phyloP scores from a whole-genome alignment of 805 yeast genomes.

The Zygoascus ofunaensis region DNA sequence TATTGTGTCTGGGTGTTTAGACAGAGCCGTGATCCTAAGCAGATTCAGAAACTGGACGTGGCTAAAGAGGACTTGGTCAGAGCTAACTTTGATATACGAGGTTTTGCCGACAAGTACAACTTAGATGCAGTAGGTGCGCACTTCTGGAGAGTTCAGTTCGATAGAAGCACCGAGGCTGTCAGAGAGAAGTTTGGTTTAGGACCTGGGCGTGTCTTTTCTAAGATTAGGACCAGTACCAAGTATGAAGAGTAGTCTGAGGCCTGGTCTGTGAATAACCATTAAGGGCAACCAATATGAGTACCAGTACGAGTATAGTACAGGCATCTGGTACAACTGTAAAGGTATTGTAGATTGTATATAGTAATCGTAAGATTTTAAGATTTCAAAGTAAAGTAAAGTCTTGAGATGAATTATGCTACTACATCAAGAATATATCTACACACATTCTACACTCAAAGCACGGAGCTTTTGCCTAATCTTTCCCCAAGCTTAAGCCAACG shows the following conservation, averaged over 20 bases:
- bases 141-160: conserved; percentile 81
- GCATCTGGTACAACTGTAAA: too few species aligned
- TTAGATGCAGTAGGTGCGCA: conserved; percentile 85
- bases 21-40: conserved; percentile 35
- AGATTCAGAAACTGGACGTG: conserved; percentile 3
- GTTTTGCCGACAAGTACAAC: conserved; percentile 45
- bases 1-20: conserved; percentile 85
- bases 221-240: conserved; percentile 7
- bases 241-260: too few species aligned
- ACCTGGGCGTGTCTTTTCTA: conserved; percentile 54
- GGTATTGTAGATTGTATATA: too few species aligned
- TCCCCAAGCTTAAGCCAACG: conserved; percentile 12
- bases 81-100: conserved; percentile 61
- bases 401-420: too few species aligned
- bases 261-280: too few species aligned
- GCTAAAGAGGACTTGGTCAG: conserved; percentile 25
- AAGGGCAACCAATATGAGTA: too few species aligned
- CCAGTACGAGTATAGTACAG: too few species aligned
- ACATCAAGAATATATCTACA: too few species aligned
- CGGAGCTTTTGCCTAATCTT: too few species aligned
- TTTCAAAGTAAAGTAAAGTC: too few species aligned
- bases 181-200: conserved; percentile 68
- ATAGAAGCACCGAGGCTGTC: conserved; percentile 57
- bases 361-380: too few species aligned
- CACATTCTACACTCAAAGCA: too few species aligned